These are phyloP conservation scores for Xerocomus potaroensis DNA, from an alignment of 768 basidiomycete genomes.

Conservation along the genomic window DNA sequence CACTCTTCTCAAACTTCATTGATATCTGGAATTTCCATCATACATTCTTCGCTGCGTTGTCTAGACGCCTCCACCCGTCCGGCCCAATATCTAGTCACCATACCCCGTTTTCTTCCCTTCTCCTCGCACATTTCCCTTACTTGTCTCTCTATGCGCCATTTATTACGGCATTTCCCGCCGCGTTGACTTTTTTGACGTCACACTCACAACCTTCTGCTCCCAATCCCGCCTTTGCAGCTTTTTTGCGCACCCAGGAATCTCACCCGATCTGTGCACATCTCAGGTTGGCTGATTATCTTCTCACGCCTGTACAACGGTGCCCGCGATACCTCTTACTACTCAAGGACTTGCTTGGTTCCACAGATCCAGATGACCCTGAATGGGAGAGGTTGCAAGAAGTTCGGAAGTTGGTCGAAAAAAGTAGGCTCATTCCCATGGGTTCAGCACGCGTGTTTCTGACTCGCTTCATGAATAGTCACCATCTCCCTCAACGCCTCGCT, in stretches of 20 bases:
- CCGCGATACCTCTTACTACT: conserved; percentile 82
- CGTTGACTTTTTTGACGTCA: conserved; percentile 53
- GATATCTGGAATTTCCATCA: conserved; percentile 90
- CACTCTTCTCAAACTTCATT: conserved; percentile 83
- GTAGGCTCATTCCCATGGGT: conserved; percentile 36
- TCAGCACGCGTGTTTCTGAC: conserved; percentile 2
- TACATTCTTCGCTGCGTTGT: conserved; percentile 62
- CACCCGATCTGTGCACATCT: conserved; percentile 71
- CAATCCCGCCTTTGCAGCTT: conserved; percentile 50
- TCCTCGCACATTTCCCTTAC: conserved; percentile 83
- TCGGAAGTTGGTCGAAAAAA: conserved; percentile 68
- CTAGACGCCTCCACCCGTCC: conserved; percentile 34
- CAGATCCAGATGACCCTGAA: conserved; percentile 63
- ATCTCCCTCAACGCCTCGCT: conserved; percentile 74
- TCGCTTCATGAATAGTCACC: conserved; percentile 51
- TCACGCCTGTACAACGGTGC: conserved; percentile 84
- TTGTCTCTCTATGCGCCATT: conserved; percentile 85
- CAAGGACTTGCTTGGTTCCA: conserved; percentile 73
- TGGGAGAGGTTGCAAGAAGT: conserved; percentile 55
- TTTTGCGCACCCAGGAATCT: conserved; percentile 60
- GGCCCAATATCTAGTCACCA: conserved; percentile 22
- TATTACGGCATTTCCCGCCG: conserved; percentile 69
- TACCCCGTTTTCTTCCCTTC: conserved; percentile 50
- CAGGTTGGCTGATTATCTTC: conserved; percentile 77
- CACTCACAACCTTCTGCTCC: conserved; percentile 46